phyloP scores from a whole-genome alignment of 2,329 filamentous ascomycete genomes.

The Colletotrichum tofieldiae region DNA sequence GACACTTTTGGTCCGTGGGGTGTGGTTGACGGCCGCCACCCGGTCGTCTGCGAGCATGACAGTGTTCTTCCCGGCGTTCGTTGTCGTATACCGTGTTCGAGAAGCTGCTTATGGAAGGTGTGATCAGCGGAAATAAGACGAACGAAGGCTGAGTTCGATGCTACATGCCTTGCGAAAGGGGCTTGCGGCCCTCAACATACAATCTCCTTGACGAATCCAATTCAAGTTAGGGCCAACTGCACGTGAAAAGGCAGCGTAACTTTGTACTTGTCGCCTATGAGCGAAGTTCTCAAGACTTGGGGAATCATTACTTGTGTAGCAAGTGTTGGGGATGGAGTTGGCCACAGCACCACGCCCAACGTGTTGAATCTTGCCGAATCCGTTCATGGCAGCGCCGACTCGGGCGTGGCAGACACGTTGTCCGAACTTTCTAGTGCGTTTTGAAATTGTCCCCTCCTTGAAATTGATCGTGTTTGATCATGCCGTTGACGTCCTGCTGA shows the following conservation, averaged over 20 bases:
- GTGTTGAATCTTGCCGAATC: not conserved
- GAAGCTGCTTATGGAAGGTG: not conserved
- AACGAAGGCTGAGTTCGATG: slow-evolving; percentile 3
- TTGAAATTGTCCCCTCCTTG: slow-evolving; percentile 11
- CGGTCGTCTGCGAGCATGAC: not conserved
- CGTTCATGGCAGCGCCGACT: not conserved
- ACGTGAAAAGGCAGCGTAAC: not conserved
- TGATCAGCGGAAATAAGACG: slow-evolving; percentile 15
- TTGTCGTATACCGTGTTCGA: not conserved
- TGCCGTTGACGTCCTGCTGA: not conserved
- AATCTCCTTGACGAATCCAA: not conserved
- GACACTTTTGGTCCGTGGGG: slow-evolving; percentile 23
- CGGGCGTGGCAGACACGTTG: not conserved
- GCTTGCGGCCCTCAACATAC: not conserved
- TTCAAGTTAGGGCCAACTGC: not conserved
- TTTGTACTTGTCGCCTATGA: not conserved
- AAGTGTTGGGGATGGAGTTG: too few relatives aligned
- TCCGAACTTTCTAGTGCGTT: slow-evolving; percentile 19
- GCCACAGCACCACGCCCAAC: not conserved
- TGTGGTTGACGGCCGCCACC: slow-evolving; percentile 5
- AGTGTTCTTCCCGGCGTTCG: not conserved
- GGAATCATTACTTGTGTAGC: not conserved
- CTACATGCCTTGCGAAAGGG: not conserved
- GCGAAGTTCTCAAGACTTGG: not conserved
- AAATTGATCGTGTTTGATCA: not conserved